phyloP scores from a whole-genome alignment of 768 basidiomycete genomes.

The Termitomyces sp. region DNA sequence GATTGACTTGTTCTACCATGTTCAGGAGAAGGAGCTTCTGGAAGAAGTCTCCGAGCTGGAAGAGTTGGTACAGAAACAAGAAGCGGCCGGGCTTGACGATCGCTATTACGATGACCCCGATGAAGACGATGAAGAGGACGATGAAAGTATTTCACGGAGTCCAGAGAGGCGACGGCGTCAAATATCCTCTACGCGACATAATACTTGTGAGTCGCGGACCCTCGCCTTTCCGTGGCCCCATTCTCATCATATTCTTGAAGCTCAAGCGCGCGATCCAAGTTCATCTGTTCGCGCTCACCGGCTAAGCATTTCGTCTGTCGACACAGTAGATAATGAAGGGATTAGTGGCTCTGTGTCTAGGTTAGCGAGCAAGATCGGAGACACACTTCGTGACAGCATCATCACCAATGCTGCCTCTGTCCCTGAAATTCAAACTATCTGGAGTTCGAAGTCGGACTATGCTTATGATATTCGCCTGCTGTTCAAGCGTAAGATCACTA shows the following conservation, averaged over 20 bases:
- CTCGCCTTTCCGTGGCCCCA: neutral
- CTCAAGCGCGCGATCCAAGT: constrained; percentile 1
- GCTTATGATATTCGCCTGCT: constrained; percentile 79
- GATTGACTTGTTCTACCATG: constrained; percentile 72
- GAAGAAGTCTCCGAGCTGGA: constrained; percentile 57
- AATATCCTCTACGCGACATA: constrained; percentile 21
- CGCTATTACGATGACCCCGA: constrained; percentile 57
- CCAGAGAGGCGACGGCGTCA: constrained; percentile 34
- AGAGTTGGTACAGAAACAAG: constrained; percentile 51
- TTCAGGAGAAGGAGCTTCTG: constrained; percentile 68
- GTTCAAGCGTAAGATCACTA: constrained; percentile 87
- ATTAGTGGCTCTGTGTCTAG: constrained; percentile 20
- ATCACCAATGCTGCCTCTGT: constrained; percentile 26
- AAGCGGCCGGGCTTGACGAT: constrained; percentile 51
- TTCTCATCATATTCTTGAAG: neutral
- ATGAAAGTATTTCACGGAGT: constrained; percentile 35
- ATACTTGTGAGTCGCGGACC: constrained; percentile 2
- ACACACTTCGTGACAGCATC: constrained; percentile 44
- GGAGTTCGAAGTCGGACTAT: constrained; percentile 76
- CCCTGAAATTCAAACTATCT: constrained; percentile 45
- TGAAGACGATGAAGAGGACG: constrained; percentile 51
- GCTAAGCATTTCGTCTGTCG: constrained; percentile 46
- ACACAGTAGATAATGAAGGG: constrained; percentile 22
- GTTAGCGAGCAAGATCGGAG: constrained; percentile 45
- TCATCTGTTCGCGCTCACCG: constrained; percentile 20